These are phyloP conservation scores for Lanmaoa pseudosensibilis DNA, from an alignment of 768 basidiomycete species.

Conservation along the genomic window DNA sequence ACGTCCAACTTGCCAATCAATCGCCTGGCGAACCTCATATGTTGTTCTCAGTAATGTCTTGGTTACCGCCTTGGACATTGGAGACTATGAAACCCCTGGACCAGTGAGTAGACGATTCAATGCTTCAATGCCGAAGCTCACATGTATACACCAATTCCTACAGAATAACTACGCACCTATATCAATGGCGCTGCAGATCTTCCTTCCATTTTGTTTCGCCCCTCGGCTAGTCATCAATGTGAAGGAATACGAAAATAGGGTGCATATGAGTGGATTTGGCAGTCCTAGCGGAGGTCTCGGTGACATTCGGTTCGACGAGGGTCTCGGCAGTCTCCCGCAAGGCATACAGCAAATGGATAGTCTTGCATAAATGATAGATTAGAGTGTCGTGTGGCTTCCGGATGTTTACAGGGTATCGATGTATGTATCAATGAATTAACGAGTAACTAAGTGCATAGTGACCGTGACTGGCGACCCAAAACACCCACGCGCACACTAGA, in stretches of 20 bases:
- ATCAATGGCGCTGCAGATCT: constrained; percentile 16
- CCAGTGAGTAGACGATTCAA: constrained; percentile 1
- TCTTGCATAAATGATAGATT: background rate
- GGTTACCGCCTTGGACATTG: constrained; percentile 5
- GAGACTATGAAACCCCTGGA: background rate
- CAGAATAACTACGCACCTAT: constrained; percentile 11
- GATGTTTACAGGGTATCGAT: background rate
- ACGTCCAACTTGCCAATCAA: background rate
- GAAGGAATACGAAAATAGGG: constrained; percentile 10
- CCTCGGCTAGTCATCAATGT: constrained; percentile 22
- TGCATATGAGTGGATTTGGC: constrained; percentile 5
- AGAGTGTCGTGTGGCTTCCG: background rate
- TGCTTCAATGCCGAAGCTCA: background rate
- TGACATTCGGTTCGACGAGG: background rate
- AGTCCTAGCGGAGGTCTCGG: background rate
- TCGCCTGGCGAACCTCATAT: background rate
- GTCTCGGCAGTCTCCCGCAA: background rate
- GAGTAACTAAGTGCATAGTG: too few relatives aligned
- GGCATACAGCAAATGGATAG: background rate
- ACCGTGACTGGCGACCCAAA: too few relatives aligned
- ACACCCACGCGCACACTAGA: too few relatives aligned
- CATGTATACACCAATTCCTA: background rate
- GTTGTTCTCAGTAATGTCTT: constrained; percentile 2
- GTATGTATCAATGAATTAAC: background rate
- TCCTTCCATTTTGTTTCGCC: constrained; percentile 17